These are phyloP conservation scores for Chamaecrista fasciculata DNA, from an alignment of 306 rosid species.

Conservation along the genomic window DNA sequence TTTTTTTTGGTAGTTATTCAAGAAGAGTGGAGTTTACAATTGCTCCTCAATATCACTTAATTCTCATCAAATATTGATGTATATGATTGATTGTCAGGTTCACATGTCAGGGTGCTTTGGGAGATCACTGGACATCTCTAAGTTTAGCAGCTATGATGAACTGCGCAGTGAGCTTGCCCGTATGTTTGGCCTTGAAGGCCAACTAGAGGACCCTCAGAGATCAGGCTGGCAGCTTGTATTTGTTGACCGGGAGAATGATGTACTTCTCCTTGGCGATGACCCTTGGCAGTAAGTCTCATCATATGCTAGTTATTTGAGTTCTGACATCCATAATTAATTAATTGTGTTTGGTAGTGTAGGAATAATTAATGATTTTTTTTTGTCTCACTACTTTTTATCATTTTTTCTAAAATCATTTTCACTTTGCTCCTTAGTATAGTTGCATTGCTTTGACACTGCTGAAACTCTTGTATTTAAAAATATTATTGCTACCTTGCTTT, in stretches of 20 bases:
- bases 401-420: background rate
- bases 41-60: background rate
- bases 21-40: background rate
- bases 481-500: background rate
- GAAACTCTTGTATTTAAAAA: background rate
- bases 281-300: conserved; percentile 73
- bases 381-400: background rate
- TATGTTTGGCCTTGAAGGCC: conserved; percentile 88
- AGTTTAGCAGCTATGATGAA: conserved; percentile 87
- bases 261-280: conserved; percentile 93
- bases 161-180: conserved; percentile 84
- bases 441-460: background rate
- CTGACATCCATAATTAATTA: background rate
- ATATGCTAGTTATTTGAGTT: background rate
- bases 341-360: background rate
- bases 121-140: conserved; percentile 79
- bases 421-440: background rate
- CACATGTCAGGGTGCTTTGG: conserved; percentile 73
- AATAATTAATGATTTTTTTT: background rate
- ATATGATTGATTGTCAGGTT: conserved; percentile 47
- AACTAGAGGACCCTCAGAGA: conserved; percentile 90
- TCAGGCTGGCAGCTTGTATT: conserved; percentile 99
- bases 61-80: conserved; percentile 1
- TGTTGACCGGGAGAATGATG: conserved; percentile 90
- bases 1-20: no score